Evolutionary conservation across 257 asterid species (phyloP).

Genomic region (Scutellaria baicalensis): DNA sequence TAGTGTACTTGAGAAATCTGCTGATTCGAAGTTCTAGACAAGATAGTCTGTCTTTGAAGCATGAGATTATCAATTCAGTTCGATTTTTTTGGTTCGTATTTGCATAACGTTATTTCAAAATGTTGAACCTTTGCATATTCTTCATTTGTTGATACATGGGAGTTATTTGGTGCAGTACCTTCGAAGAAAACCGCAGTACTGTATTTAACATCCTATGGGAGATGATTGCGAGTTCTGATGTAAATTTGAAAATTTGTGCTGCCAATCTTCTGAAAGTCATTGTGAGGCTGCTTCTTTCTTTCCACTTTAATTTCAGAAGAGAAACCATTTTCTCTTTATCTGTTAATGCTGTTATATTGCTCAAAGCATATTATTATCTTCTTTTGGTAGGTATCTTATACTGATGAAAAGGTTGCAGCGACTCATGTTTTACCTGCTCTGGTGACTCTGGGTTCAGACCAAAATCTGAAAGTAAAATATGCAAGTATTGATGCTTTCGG

Average conservation of each 20-base stretch:
- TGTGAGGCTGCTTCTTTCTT: slow-evolving; percentile 40
- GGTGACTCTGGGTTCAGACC: slow-evolving; percentile 98
- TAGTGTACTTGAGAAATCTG: slow-evolving; percentile 61
- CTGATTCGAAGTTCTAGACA: slow-evolving; percentile 57
- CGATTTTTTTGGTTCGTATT: slow-evolving; percentile 81
- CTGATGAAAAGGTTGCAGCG: slow-evolving; percentile 82
- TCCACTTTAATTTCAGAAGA: background rate
- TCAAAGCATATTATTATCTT: slow-evolving; percentile 5
- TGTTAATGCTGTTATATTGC: background rate
- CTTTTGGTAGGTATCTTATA: slow-evolving; percentile 61
- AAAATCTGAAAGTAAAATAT: slow-evolving; percentile 77
- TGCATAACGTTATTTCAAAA: background rate
- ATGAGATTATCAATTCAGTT: slow-evolving; percentile 68
- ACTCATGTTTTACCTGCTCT: slow-evolving; percentile 93
- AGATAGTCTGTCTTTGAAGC: slow-evolving; percentile 54
- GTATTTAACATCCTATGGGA: slow-evolving; percentile 91
- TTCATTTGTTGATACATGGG: slow-evolving; percentile 11
- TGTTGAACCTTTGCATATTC: background rate
- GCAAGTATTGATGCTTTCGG: slow-evolving; percentile 97
- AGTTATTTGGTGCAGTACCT: slow-evolving; percentile 53
- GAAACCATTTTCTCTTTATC: background rate
- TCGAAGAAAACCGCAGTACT: slow-evolving; percentile 70
- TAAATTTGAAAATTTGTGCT: slow-evolving; percentile 64
- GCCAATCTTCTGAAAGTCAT: slow-evolving; percentile 83
- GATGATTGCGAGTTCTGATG: slow-evolving; percentile 79